phyloP scores from a whole-genome alignment of 2,329 filamentous ascomycete species.

The Zasmidium citrigriseum region DNA sequence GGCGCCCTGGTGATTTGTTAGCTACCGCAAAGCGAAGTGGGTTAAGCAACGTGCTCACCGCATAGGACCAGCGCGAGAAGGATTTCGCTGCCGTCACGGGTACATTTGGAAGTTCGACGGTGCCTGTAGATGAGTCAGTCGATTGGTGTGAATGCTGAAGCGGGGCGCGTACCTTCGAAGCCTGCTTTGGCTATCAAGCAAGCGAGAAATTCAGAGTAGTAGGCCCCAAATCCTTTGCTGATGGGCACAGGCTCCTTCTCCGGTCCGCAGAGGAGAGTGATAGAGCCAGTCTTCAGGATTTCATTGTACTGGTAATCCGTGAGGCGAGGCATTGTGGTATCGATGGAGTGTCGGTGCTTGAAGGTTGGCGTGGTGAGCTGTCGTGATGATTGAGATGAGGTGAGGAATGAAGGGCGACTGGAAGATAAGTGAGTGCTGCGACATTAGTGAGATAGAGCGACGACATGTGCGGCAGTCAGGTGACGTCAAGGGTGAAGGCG shows the following conservation, averaged over 20 bases:
- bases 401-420: too few relatives aligned
- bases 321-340: not conserved
- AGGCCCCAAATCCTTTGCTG: conserved; percentile 5
- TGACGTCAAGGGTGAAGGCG: too few relatives aligned
- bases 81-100: not conserved
- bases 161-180: not conserved
- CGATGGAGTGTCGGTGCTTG: not conserved
- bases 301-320: not conserved
- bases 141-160: not conserved
- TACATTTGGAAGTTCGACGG: not conserved
- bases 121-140: not conserved
- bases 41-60: too few relatives aligned
- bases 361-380: not conserved
- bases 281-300: not conserved
- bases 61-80: conserved; percentile 13
- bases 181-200: not conserved
- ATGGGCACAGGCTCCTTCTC: not conserved
- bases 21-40: too few relatives aligned
- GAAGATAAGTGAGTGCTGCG: too few relatives aligned
- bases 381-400: too few relatives aligned
- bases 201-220: conserved; percentile 8
- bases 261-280: not conserved
- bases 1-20: too few relatives aligned
- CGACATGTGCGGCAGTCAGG: too few relatives aligned
- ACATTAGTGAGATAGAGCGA: too few relatives aligned